Evolutionary conservation across 495 filamentous ascomycete genomes (phyloP).

Genomic region (Achaetomiella virescens): DNA sequence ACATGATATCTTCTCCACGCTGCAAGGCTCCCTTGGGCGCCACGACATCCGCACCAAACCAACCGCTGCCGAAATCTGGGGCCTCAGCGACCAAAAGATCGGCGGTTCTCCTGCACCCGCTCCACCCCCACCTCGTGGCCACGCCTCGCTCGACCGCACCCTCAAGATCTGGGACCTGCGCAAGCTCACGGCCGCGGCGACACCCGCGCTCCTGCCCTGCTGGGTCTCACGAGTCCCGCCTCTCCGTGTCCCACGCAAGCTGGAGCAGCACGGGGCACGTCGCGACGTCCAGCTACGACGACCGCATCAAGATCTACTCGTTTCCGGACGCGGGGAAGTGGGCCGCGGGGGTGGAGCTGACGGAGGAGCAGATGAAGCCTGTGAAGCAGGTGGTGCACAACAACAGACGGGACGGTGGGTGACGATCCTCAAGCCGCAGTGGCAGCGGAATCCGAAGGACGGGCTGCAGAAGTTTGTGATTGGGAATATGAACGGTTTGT

Average conservation of each 20-base stretch:
- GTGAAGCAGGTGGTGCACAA: constrained; percentile 70
- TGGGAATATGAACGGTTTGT: constrained; percentile 98
- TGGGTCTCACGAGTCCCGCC: constrained; percentile 73
- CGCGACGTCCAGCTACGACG: constrained; percentile 89
- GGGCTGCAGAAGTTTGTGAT: constrained; percentile 81
- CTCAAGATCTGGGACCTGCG: constrained; percentile 90
- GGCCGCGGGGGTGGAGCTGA: constrained; percentile 54
- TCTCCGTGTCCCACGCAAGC: constrained; percentile 86
- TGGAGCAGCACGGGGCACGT: constrained; percentile 78
- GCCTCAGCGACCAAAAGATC: constrained; percentile 89
- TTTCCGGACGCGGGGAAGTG: constrained; percentile 61
- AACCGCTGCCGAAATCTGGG: constrained; percentile 56
- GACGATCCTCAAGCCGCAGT: constrained; percentile 80
- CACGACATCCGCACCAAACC: constrained; percentile 63
- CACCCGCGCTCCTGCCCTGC: constrained; percentile 49
- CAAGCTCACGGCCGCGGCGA: constrained; percentile 59
- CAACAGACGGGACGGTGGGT: constrained; percentile 86
- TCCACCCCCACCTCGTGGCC: constrained; percentile 71
- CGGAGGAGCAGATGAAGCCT: constrained; percentile 61
- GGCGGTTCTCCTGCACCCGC: constrained; percentile 84
- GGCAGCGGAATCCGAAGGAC: constrained; percentile 74
- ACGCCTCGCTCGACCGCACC: constrained; percentile 88
- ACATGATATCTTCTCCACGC: constrained; percentile 82
- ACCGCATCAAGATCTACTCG: constrained; percentile 87
- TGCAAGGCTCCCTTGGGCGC: constrained; percentile 72